A percentile compares a stretch with the other conserved stretches of the same genome.
Evolutionary conservation across 371 early-diverging fungal genomes (phyloP).

Genomic region (Polyrhizophydium stewartii): DNA sequence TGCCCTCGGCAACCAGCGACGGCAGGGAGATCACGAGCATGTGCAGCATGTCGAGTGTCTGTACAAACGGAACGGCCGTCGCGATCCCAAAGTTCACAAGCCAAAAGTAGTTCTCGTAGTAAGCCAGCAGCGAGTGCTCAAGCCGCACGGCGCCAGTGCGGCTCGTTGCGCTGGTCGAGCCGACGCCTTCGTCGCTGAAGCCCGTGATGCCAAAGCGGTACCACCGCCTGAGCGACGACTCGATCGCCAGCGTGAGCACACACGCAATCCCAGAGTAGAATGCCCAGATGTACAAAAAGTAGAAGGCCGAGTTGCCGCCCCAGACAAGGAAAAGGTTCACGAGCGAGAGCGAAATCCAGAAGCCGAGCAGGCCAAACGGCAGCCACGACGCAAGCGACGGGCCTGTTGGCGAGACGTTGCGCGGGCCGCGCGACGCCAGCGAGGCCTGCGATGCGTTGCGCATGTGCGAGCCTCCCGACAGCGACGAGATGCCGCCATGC

Average conservation of each 20-base stretch:
- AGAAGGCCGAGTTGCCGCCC: conserved; percentile 6
- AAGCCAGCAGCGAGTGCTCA: neutral
- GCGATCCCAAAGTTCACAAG: conserved; percentile 8
- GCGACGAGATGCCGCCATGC: neutral
- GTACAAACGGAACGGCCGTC: conserved; percentile 16
- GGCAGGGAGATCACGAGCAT: conserved; percentile 4
- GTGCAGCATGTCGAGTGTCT: conserved; percentile 7
- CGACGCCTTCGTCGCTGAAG: neutral
- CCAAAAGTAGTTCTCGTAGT: conserved; percentile 2
- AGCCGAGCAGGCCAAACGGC: conserved; percentile 27
- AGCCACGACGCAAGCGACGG: conserved; percentile 26
- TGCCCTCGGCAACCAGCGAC: conserved; percentile 13
- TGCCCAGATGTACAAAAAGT: conserved; percentile 13
- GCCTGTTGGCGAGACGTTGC: conserved; percentile 6
- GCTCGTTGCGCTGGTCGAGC: neutral
- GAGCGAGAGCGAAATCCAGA: conserved; percentile 19
- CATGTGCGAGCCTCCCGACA: neutral
- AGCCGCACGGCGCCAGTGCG: neutral
- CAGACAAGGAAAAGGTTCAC: conserved; percentile 1
- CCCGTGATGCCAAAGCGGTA: neutral
- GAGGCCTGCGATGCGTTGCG: neutral
- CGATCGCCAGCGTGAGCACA: neutral
- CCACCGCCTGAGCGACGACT: neutral
- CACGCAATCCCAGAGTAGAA: conserved; percentile 8
- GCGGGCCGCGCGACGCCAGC: neutral